Percentiles rank a stretch among this genome's conserved stretches.
These are phyloP conservation scores for Amanita exitialis DNA, from an alignment of 768 basidiomycete species.

Conservation along the genomic window DNA sequence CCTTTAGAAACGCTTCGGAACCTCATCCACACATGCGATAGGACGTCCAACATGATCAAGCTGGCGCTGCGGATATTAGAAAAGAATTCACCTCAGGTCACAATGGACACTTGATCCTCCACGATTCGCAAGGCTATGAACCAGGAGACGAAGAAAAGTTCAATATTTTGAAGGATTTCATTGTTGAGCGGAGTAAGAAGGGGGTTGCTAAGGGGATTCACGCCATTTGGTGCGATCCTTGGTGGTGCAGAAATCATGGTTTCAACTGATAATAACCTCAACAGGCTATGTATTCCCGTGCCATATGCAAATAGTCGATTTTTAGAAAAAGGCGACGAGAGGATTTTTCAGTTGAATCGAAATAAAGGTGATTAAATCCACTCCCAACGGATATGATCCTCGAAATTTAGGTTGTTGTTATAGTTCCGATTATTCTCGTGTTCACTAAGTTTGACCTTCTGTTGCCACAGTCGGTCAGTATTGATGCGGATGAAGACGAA, in stretches of 20 bases:
- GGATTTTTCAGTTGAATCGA: neutral
- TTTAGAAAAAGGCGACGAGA: neutral
- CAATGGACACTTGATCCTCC: slow-evolving; percentile 18
- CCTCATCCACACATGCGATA: slow-evolving; percentile 4
- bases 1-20: neutral
- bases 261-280: slow-evolving; percentile 6
- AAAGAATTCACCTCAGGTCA: slow-evolving; percentile 12
- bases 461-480: neutral
- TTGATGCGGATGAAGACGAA: neutral
- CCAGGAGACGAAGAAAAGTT: slow-evolving; percentile 14
- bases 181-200: slow-evolving; percentile 6
- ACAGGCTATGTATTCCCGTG: neutral
- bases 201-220: neutral
- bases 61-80: slow-evolving; percentile 16
- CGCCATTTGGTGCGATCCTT: neutral
- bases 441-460: slow-evolving; percentile 23
- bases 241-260: neutral
- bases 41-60: slow-evolving; percentile 13
- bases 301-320: neutral
- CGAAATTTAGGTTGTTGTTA: slow-evolving; percentile 15
- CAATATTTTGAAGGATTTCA: neutral
- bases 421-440: slow-evolving; percentile 19
- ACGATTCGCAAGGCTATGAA: slow-evolving; percentile 22
- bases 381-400: neutral
- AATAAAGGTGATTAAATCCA: slow-evolving; percentile 9